These are phyloP conservation scores for Russula lepida DNA, from an alignment of 768 basidiomycete genomes.

Conservation along the genomic window DNA sequence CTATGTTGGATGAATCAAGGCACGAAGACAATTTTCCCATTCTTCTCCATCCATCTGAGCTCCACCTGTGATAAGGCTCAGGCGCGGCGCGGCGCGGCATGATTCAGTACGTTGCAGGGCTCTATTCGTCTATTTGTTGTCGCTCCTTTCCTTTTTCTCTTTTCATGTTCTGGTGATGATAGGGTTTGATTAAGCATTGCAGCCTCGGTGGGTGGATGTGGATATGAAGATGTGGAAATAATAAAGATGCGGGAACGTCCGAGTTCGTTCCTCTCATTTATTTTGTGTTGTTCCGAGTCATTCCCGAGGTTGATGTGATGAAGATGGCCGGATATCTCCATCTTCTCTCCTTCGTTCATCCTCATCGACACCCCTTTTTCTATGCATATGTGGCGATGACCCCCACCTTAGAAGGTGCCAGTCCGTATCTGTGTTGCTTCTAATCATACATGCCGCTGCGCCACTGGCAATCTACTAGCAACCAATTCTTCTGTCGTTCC, in stretches of 20 bases:
- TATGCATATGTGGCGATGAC: too few species aligned
- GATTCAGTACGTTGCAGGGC: too few species aligned
- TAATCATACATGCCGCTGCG: neutral
- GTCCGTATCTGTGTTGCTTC: neutral
- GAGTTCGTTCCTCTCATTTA: neutral
- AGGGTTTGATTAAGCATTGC: too few species aligned
- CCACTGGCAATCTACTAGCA: neutral
- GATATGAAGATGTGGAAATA: too few species aligned
- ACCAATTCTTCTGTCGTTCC: neutral
- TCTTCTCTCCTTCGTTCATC: neutral
- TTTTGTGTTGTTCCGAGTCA: too few species aligned
- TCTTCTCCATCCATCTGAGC: neutral
- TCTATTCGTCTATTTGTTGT: too few species aligned
- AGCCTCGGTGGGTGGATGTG: too few species aligned
- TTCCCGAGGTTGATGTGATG: too few species aligned
- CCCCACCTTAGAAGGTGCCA: neutral
- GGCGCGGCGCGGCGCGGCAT: too few species aligned
- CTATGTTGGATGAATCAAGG: neutral
- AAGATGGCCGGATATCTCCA: neutral
- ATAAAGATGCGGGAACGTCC: too few species aligned
- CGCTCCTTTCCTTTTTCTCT: too few species aligned
- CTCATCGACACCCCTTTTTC: neutral
- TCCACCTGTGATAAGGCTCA: neutral
- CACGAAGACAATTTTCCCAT: neutral
- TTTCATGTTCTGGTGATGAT: too few species aligned